phyloP scores from a whole-genome alignment of 805 yeast genomes.

The Nakazawaea anatomiae region DNA sequence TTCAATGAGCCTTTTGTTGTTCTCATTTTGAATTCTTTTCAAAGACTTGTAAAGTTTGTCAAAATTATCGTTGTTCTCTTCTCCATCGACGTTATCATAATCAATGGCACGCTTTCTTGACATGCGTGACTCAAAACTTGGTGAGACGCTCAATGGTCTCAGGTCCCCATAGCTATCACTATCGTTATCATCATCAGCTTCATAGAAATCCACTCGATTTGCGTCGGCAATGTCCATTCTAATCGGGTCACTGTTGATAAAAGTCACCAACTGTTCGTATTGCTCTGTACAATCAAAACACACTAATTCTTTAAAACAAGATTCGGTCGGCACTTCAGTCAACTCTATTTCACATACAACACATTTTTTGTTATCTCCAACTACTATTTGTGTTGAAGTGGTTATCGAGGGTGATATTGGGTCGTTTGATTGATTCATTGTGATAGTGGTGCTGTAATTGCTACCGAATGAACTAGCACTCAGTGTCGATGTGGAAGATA shows the following conservation, averaged over 20 bases:
- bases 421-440: background rate
- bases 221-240: background rate
- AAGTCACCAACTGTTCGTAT: constrained; percentile 5
- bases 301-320: constrained; percentile 9
- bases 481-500: too few species aligned
- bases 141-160: background rate
- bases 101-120: constrained; percentile 3
- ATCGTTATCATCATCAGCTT: background rate
- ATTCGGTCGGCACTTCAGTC: background rate
- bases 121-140: constrained; percentile 1
- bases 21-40: constrained; percentile 8
- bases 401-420: background rate
- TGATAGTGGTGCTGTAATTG: too few species aligned
- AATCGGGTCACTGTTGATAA: constrained; percentile 3
- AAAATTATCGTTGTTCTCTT: background rate
- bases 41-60: constrained; percentile 4
- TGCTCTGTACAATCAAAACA: constrained; percentile 8
- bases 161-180: background rate
- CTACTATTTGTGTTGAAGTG: background rate
- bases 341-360: constrained; percentile 2
- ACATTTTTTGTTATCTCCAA: constrained; percentile 1
- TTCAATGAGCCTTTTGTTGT: background rate
- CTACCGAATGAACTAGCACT: too few species aligned
- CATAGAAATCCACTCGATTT: background rate
- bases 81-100: background rate